Conservation (phyloP, 257 asterid genomes). For the Nicotiana paniculata region DNA sequence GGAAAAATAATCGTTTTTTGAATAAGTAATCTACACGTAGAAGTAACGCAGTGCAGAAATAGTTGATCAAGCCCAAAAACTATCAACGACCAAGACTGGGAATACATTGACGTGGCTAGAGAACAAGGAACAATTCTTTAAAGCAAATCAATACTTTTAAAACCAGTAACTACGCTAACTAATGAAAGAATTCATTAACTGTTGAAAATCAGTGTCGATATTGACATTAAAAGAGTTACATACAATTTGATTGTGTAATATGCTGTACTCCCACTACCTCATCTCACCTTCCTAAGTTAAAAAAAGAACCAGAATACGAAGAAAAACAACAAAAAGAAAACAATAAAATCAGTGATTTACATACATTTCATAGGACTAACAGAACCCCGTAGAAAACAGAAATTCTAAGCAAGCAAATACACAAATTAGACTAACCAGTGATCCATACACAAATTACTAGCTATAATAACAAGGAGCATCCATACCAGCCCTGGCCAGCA, state of each 20-base stretch:
- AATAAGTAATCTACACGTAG: not conserved
- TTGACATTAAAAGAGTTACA: slow-evolving; percentile 5
- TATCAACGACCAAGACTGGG: not conserved
- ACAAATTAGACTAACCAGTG: not conserved
- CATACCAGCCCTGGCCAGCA: not conserved
- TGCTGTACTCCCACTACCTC: not conserved
- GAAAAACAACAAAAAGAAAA: not conserved
- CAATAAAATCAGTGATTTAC: not conserved
- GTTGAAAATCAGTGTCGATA: not conserved
- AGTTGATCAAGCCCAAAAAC: not conserved
- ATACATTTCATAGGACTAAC: not conserved
- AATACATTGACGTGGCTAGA: not conserved
- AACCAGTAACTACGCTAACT: not conserved
- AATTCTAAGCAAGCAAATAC: not conserved
- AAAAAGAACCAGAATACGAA: not conserved
- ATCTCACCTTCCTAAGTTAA: slow-evolving; percentile 2
- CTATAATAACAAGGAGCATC: not conserved
- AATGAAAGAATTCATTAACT: not conserved
- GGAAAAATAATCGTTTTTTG: not conserved
- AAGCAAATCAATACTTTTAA: not conserved
- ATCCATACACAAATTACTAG: not conserved
- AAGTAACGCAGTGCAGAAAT: not conserved
- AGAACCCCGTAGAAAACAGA: not conserved
- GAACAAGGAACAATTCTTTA: not conserved
- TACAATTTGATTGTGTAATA: not conserved